Base-by-base conservation (phyloP, 805 yeast genomes). In the Starmerella cellae region DNA sequence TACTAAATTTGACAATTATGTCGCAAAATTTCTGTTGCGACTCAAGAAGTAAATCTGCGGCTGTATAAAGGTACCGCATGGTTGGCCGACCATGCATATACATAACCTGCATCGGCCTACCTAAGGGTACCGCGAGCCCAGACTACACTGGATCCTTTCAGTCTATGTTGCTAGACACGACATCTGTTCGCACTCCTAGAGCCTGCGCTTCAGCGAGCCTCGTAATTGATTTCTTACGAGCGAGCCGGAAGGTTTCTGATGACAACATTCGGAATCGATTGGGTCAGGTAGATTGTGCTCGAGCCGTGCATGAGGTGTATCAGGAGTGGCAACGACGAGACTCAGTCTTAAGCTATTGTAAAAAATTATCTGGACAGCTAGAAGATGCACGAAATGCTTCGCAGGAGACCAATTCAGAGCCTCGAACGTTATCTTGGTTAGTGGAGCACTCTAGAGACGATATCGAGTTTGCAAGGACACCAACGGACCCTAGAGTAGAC, bases 231-330 rank as follows among this genome's bases (percentile, higher is more conserved):
- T 60, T 60, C 42, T 43, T 60, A 21, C 37, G 52, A 3, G 46
- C 50, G 13, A 58, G 62, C n/a, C 44, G 63, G 4, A 44, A 48
- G 28, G 39, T 39, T 3, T 51, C 58, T 1, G 63, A 60, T 40
- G 62, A 60, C 38, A 52, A 52, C 20, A 38, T 60, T 20, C 47
- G 49, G 9, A 56, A 54, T 30, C 37, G 47, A 18, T 43, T 60
- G 16, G 58, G 58, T 6, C 50, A 58, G 30, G 46, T 51, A 5
- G 45, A 47, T 8, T 52, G 58, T 34, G 51, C 29, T 26, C 28
- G 37, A 27, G 47, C 37, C 14, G n/a, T 52, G 4, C 28, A 38
- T 3, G 44, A 42, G 13, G 41, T 51, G 10, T 45, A 42, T 37
- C 21, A 24, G 18, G 55, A 51, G 39, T 52, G 56, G 56, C 36